These are phyloP conservation scores for Zygnema circumcarinatum DNA, from an alignment of 139 green algal species.

Conservation along the genomic window DNA sequence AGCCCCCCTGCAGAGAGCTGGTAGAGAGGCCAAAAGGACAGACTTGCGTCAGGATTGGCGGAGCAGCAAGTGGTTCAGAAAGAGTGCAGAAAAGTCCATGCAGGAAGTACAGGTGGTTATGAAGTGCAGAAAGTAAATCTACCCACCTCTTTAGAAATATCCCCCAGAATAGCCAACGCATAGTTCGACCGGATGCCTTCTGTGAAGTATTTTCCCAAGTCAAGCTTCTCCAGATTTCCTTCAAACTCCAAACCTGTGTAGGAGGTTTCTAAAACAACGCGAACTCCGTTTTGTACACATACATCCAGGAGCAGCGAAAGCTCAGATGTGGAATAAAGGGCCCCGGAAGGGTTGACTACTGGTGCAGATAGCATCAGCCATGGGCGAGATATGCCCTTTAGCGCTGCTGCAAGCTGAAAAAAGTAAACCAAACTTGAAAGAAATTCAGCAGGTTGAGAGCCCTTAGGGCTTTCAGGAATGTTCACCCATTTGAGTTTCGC, in stretches of 20 bases:
- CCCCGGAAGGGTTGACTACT: conserved; percentile 33
- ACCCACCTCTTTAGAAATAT: conserved; percentile 27
- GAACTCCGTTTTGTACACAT: neutral
- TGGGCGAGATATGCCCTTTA: neutral
- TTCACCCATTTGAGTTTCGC: too few relatives aligned
- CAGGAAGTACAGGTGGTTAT: too few relatives aligned
- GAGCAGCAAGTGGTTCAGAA: neutral
- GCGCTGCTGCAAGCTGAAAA: conserved; percentile 21
- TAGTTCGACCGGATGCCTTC: neutral
- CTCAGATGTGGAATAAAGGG: conserved; percentile 29
- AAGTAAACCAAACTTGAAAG: neutral
- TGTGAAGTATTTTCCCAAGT: neutral
- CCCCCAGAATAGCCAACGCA: conserved; percentile 36
- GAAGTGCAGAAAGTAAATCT: too few relatives aligned
- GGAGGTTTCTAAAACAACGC: conserved; percentile 36
- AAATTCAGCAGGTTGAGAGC: too few relatives aligned
- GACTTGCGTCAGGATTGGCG: neutral
- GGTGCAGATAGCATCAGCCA: conserved; percentile 51
- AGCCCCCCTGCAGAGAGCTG: conserved; percentile 42
- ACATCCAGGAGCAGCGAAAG: conserved; percentile 12
- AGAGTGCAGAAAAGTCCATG: neutral
- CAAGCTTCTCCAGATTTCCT: neutral
- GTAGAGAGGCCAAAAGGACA: neutral
- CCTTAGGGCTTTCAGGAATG: too few relatives aligned
- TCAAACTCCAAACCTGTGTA: conserved; percentile 29